phyloP scores from a whole-genome alignment of 805 yeast species.

The Danielia reshetovae region DNA sequence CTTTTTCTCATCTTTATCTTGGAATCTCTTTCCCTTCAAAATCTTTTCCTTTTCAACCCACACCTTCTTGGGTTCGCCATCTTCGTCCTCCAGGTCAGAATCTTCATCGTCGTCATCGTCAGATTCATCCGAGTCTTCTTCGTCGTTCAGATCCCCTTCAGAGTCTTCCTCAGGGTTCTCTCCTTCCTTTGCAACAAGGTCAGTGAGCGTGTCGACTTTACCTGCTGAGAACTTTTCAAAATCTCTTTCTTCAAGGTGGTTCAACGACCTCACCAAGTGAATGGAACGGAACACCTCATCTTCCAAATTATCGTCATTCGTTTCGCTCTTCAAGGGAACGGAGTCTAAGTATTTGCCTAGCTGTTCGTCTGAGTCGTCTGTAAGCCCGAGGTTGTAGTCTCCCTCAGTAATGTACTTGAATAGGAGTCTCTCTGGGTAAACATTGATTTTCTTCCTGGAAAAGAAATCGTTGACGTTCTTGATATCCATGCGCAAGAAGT shows the following conservation, averaged over 20 bases:
- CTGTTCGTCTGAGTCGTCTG: conserved; percentile 39
- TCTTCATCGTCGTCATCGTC: conserved; percentile 27
- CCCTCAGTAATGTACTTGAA: conserved; percentile 71
- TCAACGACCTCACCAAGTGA: conserved; percentile 72
- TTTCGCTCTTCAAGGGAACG: conserved; percentile 56
- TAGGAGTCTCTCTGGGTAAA: conserved; percentile 76
- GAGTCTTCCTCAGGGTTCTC: conserved; percentile 20
- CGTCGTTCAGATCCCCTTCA: conserved; percentile 4
- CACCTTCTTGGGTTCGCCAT: conserved; percentile 20
- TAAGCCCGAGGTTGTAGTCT: conserved; percentile 32
- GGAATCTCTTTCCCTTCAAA: conserved; percentile 69
- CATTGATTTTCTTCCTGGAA: conserved; percentile 61
- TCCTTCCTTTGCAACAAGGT: conserved; percentile 41
- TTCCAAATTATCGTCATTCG: conserved; percentile 50
- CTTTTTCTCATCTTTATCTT: conserved; percentile 75
- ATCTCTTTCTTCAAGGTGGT: conserved; percentile 87
- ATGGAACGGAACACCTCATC: conserved; percentile 86
- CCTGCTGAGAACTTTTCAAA: conserved; percentile 76
- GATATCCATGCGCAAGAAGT: conserved; percentile 94
- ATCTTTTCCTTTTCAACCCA: conserved; percentile 42
- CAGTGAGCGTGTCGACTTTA: conserved; percentile 71
- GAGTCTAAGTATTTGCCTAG: conserved; percentile 41
- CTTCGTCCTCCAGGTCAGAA: conserved; percentile 12
- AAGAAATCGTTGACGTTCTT: conserved; percentile 92
- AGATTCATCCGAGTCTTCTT: conserved; percentile 18